Conservation (phyloP, 331 rosid species). For the Prunus yedoensis region DNA sequence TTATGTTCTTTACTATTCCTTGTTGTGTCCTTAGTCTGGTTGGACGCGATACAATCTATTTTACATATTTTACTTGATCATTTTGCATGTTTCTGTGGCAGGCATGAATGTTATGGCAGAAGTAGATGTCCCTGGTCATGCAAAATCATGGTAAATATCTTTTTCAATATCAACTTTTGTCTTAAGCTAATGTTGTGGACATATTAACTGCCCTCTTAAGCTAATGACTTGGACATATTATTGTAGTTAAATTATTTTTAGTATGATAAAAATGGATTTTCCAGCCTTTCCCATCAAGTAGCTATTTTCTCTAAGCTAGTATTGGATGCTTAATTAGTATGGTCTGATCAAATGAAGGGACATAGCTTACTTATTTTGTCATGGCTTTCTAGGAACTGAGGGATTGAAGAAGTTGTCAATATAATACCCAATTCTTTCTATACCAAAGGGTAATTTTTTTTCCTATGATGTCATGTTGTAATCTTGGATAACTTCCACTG, state of each 20-base stretch:
- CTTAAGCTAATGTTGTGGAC: background rate
- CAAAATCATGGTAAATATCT: constrained; percentile 72
- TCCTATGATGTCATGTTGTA: background rate
- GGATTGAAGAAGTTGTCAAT: background rate
- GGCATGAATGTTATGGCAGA: constrained; percentile 96
- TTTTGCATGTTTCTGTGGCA: constrained; percentile 38
- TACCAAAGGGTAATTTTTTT: background rate
- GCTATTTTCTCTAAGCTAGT: constrained; percentile 5
- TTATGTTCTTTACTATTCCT: background rate
- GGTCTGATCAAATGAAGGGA: background rate
- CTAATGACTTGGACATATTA: background rate
- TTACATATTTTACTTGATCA: constrained; percentile 18
- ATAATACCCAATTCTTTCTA: background rate
- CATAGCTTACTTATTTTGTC: background rate
- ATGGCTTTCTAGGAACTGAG: background rate
- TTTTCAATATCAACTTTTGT: constrained; percentile 19
- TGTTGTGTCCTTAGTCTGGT: background rate
- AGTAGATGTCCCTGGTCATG: constrained; percentile 97
- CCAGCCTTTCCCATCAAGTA: background rate
- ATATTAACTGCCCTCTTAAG: constrained; percentile 14
- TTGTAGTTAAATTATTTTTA: background rate
- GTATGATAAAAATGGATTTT: background rate
- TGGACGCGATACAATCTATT: background rate
- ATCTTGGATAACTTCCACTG: background rate
- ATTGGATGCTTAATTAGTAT: background rate